Base-by-base conservation (phyloP, 208 protist species). In the Chromosphaera perkinsii region DNA sequence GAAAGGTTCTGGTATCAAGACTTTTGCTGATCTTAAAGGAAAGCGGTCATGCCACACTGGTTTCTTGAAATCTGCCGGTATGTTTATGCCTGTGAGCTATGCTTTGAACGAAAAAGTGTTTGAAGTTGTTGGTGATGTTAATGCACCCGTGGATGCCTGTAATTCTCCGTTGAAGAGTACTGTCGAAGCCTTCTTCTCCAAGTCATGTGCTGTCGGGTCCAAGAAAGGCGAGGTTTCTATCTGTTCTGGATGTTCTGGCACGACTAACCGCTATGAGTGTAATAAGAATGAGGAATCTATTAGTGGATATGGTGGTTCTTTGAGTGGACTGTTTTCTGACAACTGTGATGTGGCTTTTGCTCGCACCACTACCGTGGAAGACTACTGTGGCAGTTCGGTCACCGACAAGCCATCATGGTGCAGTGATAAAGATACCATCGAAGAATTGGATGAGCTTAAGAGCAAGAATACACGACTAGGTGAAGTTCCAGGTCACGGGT, bases 11-110 rank as follows among this genome's bases (percentile, higher is more conserved):
- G 42, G 42, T 20, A 66, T 66, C 37, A 5, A 27, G 5, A 31
- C 37, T 29, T 66, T 66, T 26, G 12, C 27, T 27, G 45, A 66
- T 7, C 12, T 45, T n/a, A 20, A 35, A 27, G 61, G 48, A 5
- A 67, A 42, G 31, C n/a, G 48, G 3, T 39, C 47, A 35, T 67
- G 61, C 32, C 61, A 67, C 33, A 67, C 61, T 48, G 61, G 61
- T 17, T 33, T 47, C 26, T 20, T 29, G 20, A 67, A 57, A 24
- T 48, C 33, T 40, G 61, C 61, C 35, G 61, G 61, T 47, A 67
- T 35, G 31, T 37, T 42, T 24, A 57, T 67, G 48, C 61, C 61
- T 22, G 32, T 51, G 2, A 48, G 61, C 24, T 55, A 35, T 4
- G 32, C 32, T 2, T 29, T 45, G 10, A 17, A 31, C 3, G 17